These are phyloP conservation scores for Solanum virginianum DNA, from an alignment of 257 asterid species.

Conservation along the genomic window DNA sequence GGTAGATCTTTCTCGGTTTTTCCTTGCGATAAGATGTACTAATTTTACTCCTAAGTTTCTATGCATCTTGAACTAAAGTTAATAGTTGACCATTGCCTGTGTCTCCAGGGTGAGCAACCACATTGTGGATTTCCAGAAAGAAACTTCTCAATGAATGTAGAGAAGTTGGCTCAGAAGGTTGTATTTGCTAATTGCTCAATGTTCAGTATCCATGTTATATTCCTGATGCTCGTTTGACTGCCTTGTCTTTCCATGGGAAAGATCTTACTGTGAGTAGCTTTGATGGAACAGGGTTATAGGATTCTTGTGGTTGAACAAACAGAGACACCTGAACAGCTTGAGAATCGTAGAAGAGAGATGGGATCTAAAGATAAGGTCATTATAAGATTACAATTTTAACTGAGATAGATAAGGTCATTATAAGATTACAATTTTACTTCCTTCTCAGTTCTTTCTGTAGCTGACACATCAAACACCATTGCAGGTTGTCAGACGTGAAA, in stretches of 20 bases:
- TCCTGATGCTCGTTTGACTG: background rate
- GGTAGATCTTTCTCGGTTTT: background rate
- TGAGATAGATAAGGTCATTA: too few relatives aligned
- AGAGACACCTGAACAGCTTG: constrained; percentile 97
- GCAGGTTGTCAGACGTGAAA: constrained; percentile 93
- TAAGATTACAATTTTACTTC: background rate
- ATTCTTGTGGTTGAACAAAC: constrained; percentile 98
- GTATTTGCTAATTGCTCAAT: background rate
- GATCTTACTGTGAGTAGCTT: background rate
- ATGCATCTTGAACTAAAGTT: background rate
- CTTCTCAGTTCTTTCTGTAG: background rate
- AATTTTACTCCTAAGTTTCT: background rate
- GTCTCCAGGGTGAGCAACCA: constrained; percentile 89
- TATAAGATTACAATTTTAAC: too few relatives aligned
- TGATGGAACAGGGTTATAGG: constrained; percentile 70
- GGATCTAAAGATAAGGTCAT: constrained; percentile 92
- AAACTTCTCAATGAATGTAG: constrained; percentile 72
- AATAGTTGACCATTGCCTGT: constrained; percentile 2
- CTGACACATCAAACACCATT: constrained; percentile 1
- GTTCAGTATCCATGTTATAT: background rate
- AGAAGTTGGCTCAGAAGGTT: constrained; percentile 92
- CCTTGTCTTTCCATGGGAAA: background rate
- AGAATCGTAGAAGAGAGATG: constrained; percentile 69
- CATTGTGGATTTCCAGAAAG: constrained; percentile 99
- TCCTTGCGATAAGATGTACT: background rate